These are phyloP conservation scores for Pulicaria dysenterica DNA, from an alignment of 129 eudicot genomes.

Conservation along the genomic window DNA sequence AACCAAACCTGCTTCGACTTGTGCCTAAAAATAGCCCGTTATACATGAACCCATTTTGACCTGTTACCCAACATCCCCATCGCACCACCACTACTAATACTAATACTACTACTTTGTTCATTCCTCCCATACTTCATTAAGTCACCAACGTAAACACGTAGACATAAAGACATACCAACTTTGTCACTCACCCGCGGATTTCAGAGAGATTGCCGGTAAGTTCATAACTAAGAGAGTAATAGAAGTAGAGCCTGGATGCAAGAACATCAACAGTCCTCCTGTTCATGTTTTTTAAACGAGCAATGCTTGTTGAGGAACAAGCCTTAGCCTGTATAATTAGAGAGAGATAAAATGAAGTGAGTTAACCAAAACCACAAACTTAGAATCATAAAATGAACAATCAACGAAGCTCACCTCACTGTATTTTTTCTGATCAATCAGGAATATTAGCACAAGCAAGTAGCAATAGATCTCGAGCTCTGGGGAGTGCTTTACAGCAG, in stretches of 20 bases:
- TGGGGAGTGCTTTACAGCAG: constrained; percentile 63
- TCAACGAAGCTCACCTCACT: constrained; percentile 54
- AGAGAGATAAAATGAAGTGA: neutral
- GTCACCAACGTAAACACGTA: neutral
- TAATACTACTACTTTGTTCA: too few relatives aligned
- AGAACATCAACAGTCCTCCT: constrained; percentile 85
- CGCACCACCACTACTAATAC: too few relatives aligned
- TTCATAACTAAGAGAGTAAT: constrained; percentile 84
- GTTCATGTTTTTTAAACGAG: constrained; percentile 76
- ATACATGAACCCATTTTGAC: too few relatives aligned
- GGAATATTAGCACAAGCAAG: constrained; percentile 76
- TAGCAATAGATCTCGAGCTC: constrained; percentile 94
- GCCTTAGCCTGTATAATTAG: constrained; percentile 71
- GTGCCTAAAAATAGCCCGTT: too few relatives aligned
- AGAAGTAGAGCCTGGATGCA: constrained; percentile 82
- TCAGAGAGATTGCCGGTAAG: constrained; percentile 87
- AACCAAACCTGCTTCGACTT: too few relatives aligned
- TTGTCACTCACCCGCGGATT: constrained; percentile 80
- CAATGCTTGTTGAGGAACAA: constrained; percentile 93
- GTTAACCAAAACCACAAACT: constrained; percentile 15
- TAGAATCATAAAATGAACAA: neutral
- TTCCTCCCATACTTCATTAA: too few relatives aligned
- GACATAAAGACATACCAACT: constrained; percentile 3
- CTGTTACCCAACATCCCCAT: too few relatives aligned
- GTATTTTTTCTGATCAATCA: constrained; percentile 85